phyloP scores from a whole-genome alignment of 768 basidiomycete genomes.

The Trametes punicea region DNA sequence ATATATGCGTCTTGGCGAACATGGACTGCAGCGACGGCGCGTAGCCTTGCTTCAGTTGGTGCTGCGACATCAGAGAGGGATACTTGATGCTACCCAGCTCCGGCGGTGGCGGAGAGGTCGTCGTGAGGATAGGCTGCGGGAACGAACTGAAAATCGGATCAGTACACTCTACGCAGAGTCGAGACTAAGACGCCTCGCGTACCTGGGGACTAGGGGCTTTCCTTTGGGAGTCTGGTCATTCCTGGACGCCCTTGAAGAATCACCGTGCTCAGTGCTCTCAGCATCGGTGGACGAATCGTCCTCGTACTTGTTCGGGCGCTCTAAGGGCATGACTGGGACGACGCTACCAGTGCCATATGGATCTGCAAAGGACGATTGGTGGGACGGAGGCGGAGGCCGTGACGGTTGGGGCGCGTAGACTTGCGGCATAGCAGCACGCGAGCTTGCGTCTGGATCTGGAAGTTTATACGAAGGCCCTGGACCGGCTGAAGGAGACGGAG shows the following conservation, averaged over 20 bases:
- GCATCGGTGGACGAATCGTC: conserved; percentile 46
- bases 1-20: conserved; percentile 39
- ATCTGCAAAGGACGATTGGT: conserved; percentile 29
- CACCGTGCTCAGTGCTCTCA: conserved; percentile 27
- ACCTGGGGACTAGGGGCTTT: conserved; percentile 21
- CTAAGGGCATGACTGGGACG: conserved; percentile 48
- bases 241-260: conserved; percentile 9
- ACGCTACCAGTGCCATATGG: conserved; percentile 21
- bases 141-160: conserved; percentile 21
- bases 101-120: conserved; percentile 65
- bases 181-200: not conserved
- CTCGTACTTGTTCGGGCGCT: conserved; percentile 57
- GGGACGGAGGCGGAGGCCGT: conserved; percentile 30
- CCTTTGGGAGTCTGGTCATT: conserved; percentile 26
- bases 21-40: conserved; percentile 74
- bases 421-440: conserved; percentile 19
- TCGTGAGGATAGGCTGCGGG: conserved; percentile 57
- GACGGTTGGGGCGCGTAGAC: conserved; percentile 30
- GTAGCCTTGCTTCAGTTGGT: conserved; percentile 77
- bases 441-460: conserved; percentile 7
- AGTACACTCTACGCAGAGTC: not conserved
- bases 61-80: conserved; percentile 74
- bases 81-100: conserved; percentile 50
- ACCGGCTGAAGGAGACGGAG: conserved; percentile 11
- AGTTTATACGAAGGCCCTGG: not conserved